Conservation (phyloP, 495 filamentous ascomycete species). For the Clavariopsis aquatica region DNA sequence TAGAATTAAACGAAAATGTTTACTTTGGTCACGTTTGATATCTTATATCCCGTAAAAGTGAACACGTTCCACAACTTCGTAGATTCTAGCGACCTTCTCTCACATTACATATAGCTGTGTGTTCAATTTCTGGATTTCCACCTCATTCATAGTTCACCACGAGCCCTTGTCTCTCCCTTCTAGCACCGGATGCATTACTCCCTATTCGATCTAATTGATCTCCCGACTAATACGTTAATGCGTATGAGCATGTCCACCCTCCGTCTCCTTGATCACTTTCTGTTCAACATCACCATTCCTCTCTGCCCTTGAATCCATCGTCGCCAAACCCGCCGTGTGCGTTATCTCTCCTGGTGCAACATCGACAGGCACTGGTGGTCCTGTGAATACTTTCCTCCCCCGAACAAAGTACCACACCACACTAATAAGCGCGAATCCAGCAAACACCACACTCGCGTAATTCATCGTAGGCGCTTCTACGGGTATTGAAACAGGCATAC, state of each 20-base stretch:
- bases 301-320: constrained; percentile 9
- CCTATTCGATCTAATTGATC: too few species aligned
- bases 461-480: constrained; percentile 48
- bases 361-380: constrained; percentile 43
- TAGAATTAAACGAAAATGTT: too few species aligned
- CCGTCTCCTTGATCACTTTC: constrained; percentile 7
- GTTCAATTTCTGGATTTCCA: too few species aligned
- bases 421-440: constrained; percentile 43
- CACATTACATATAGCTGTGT: too few species aligned
- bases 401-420: constrained; percentile 44
- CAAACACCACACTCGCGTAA: constrained; percentile 44
- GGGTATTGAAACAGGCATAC: constrained; percentile 57
- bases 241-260: not conserved
- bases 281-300: constrained; percentile 29
- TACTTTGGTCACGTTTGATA: too few species aligned
- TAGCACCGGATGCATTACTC: too few species aligned
- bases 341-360: constrained; percentile 33
- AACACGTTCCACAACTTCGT: too few species aligned
- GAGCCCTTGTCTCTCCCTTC: too few species aligned
- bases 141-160: too few species aligned
- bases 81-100: too few species aligned
- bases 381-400: constrained; percentile 42
- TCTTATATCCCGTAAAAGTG: too few species aligned
- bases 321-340: constrained; percentile 20
- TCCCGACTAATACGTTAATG: not conserved